These are phyloP conservation scores for Jackrogersella multiformis DNA, from an alignment of 495 filamentous ascomycete species.

Conservation along the genomic window DNA sequence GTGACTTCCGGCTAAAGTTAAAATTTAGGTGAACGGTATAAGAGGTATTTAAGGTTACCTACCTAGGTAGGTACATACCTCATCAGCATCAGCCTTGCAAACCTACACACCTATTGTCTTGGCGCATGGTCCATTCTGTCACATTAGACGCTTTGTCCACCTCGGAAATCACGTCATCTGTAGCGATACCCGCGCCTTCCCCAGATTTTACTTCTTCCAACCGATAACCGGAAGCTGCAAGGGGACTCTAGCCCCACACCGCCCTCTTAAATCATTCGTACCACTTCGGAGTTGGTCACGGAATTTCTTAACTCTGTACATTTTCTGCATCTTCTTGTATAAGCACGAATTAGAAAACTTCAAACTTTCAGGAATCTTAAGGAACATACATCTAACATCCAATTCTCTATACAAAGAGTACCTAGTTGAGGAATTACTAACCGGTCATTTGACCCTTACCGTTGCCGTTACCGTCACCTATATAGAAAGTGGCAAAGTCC, in stretches of 20 bases:
- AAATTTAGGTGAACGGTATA: no score
- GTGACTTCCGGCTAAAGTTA: no score
- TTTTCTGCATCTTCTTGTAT: background rate
- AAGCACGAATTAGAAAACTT: background rate
- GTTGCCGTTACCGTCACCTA: background rate
- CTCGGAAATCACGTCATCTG: constrained; percentile 39
- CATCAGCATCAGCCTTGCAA: constrained; percentile 17
- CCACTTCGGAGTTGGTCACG: constrained; percentile 38
- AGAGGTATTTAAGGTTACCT: no score
- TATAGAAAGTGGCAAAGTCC: constrained; percentile 14
- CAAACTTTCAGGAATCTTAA: background rate
- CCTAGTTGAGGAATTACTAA: background rate
- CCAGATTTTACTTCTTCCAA: constrained; percentile 34
- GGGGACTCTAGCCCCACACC: constrained; percentile 27
- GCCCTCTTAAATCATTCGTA: constrained; percentile 28
- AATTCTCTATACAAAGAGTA: background rate
- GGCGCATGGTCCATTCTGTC: background rate
- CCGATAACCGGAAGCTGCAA: constrained; percentile 45
- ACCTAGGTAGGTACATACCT: background rate
- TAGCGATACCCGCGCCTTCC: constrained; percentile 42
- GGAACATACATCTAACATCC: no score
- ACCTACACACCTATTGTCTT: background rate
- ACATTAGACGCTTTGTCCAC: constrained; percentile 20
- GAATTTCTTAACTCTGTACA: constrained; percentile 28
- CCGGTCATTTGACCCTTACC: constrained; percentile 10